phyloP scores from a whole-genome alignment of 345 rosid genomes.

The Noccaea caerulescens region DNA sequence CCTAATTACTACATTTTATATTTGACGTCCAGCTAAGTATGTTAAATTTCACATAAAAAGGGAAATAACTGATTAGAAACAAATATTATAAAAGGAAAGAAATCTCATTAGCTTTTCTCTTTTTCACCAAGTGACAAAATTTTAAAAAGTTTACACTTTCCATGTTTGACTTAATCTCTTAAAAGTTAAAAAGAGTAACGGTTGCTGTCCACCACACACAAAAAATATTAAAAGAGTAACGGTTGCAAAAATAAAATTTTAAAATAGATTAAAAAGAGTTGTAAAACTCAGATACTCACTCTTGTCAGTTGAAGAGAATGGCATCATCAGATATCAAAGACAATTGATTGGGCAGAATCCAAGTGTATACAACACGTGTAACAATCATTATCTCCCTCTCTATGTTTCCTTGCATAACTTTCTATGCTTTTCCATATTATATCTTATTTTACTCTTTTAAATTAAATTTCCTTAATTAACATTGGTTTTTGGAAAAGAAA shows the following conservation, averaged over 20 bases:
- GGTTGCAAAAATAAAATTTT: neutral
- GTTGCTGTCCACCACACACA: neutral
- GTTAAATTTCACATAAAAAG: conserved; percentile 10
- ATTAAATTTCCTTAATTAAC: neutral
- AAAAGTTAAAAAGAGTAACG: conserved; percentile 22
- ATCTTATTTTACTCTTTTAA: neutral
- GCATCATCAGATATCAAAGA: neutral
- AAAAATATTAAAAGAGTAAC: conserved; percentile 15
- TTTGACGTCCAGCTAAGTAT: neutral
- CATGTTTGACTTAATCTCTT: neutral
- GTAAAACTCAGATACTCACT: neutral
- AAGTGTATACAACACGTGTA: neutral
- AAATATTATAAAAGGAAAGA: neutral
- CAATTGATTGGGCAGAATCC: conserved; percentile 12
- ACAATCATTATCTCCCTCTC: neutral
- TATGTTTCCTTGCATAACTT: neutral
- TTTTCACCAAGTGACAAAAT: neutral
- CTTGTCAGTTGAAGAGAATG: neutral
- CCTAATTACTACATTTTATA: neutral
- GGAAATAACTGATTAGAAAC: neutral
- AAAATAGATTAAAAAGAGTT: neutral
- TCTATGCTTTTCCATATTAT: neutral
- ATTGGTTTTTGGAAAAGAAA: conserved; percentile 1
- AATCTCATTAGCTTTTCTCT: neutral
- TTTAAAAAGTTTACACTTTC: neutral